Conservation (phyloP, 2,329 filamentous ascomycete species). For the Exophiala viscosa region DNA sequence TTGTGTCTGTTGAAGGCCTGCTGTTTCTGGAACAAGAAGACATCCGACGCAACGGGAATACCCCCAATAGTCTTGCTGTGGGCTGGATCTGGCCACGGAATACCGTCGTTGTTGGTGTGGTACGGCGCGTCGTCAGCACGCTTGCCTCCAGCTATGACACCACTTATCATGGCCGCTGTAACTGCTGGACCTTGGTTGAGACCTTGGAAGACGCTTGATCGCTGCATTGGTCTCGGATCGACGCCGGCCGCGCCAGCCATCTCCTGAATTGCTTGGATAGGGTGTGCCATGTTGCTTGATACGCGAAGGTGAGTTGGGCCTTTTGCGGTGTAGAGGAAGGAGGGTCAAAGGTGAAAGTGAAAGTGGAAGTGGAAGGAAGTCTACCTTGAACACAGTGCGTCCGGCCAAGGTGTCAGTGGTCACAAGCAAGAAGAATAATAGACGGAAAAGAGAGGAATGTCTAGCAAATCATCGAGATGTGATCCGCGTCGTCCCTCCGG, state of each 20-base stretch:
- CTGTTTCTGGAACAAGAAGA: conserved; percentile 54
- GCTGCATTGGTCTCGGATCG: conserved; percentile 37
- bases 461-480: too few species aligned
- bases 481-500: too few species aligned
- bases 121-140: conserved; percentile 49
- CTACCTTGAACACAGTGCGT: too few species aligned
- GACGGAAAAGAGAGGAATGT: too few species aligned
- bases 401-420: too few species aligned
- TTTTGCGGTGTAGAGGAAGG: too few species aligned
- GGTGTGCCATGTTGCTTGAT: conserved; percentile 30
- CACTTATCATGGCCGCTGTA: conserved; percentile 51
- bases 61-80: conserved; percentile 55
- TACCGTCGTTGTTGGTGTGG: conserved; percentile 55
- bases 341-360: neutral
- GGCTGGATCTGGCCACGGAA: conserved; percentile 48
- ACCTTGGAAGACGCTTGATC: conserved; percentile 34
- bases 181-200: conserved; percentile 53
- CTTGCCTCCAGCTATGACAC: conserved; percentile 44
- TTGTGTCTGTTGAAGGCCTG: conserved; percentile 57
- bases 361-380: neutral
- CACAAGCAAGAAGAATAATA: too few species aligned
- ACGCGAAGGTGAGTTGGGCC: too few species aligned
- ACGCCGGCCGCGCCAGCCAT: conserved; percentile 41
- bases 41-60: conserved; percentile 49
- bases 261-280: conserved; percentile 39